Conservation (phyloP, 2,329 filamentous ascomycete genomes). For the Fusarium devonianum region DNA sequence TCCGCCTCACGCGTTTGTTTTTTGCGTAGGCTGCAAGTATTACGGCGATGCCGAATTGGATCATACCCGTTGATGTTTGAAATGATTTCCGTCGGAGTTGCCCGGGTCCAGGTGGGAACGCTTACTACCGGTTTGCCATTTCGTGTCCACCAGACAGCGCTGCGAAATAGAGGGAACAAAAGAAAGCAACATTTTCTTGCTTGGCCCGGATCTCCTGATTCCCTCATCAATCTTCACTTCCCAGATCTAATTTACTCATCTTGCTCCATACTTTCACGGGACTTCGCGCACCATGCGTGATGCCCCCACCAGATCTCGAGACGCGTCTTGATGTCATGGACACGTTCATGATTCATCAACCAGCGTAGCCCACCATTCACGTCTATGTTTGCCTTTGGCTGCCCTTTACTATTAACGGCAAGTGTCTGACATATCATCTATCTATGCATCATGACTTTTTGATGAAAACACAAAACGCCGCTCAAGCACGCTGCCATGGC, state of each 20-base stretch:
- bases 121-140: background rate
- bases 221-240: background rate
- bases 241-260: background rate
- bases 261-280: conserved; percentile 13
- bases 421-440: background rate
- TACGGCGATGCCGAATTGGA: background rate
- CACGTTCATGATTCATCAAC: conserved; percentile 29
- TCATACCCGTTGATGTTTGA: background rate
- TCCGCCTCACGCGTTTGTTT: background rate
- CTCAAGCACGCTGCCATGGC: background rate
- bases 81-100: background rate
- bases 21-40: background rate
- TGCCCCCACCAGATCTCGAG: background rate
- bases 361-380: conserved; percentile 1
- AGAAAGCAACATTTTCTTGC: background rate
- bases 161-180: too few relatives aligned
- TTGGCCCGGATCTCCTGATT: too few relatives aligned
- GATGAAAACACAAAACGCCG: background rate
- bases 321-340: conserved; percentile 22
- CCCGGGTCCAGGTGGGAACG: too few relatives aligned
- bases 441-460: conserved; percentile 9
- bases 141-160: too few relatives aligned
- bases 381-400: conserved; percentile 20
- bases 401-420: background rate
- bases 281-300: conserved; percentile 9